Base-by-base conservation (phyloP, 176 grass and related monocot genomes). In the Tuctoria greenei region DNA sequence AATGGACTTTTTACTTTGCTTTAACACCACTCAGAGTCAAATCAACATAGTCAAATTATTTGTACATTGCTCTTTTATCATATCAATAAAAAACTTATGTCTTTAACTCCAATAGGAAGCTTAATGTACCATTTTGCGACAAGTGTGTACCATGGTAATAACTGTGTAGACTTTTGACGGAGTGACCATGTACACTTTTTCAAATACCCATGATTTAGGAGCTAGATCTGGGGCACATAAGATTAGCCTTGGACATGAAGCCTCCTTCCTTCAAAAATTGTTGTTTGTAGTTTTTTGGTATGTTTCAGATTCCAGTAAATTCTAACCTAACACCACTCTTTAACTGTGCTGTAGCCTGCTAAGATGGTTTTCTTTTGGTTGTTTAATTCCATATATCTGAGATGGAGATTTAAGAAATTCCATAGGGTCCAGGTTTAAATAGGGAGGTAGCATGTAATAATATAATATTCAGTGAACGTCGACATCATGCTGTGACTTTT, bases 381-480 rank as follows among this genome's bases (percentile, higher is more conserved):
- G 7, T 57, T 2, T 8, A 62, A 69, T 65, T 41, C 67, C 65
- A 38, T 39, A 40, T 17, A 72, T 72, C 41, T 28, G 16, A 57
- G 47, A 81, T 81, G 6, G 66, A 60, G 7, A 34, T 69, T 60
- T 39, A 55, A 55, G 54, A 11, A 67, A 75, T 71, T 40, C 41
- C 57, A 28, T 39, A 40, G 28, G 71, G 65, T 42, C 46, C 21
- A 46, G 46, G 63, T 81, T 7, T 59, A 41, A 3, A 20, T 77
- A 31, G 35, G 14, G 26, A 42, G 5, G 20, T 26, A 36, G 16
- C 36, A 42, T 68, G 3, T 73, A 73, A 27, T 26, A n/a, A n/a
- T n/a, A n/a, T n/a, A n/a, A n/a, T n/a, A 16, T 61, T 34, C 36
- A 72, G 45, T n/a, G 16, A 65, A 41, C 37, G 14, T 78, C 24